phyloP scores from a whole-genome alignment of 1,284 basidiomycete genomes.

The Trametes versicolor region DNA sequence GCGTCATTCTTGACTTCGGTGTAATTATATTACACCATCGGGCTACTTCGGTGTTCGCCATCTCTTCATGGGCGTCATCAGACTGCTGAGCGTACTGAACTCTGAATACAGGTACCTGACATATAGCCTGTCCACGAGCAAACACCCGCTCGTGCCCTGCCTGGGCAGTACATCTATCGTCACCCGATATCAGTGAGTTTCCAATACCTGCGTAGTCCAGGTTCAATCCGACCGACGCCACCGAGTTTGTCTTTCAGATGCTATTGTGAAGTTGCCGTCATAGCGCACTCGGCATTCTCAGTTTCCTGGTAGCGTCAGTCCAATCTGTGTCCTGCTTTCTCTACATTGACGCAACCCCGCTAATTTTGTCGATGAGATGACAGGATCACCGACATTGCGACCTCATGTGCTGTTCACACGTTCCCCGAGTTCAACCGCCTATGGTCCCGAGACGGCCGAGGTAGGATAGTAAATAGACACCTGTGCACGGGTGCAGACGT shows the following conservation, averaged over 20 bases:
- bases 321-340: neutral
- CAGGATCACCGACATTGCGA: neutral
- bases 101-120: neutral
- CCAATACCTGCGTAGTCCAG: neutral
- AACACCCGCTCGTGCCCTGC: neutral
- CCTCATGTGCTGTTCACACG: neutral
- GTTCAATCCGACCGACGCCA: too few species aligned
- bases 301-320: neutral
- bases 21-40: too few species aligned
- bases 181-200: neutral
- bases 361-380: neutral
- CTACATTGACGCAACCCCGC: neutral
- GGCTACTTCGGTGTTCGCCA: too few species aligned
- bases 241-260: too few species aligned
- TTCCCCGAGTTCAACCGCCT: neutral
- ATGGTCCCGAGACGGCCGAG: neutral
- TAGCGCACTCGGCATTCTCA: neutral
- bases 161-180: neutral
- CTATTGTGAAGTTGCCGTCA: too few species aligned
- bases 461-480: neutral
- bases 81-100: neutral
- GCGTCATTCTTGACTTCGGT: too few species aligned
- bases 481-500: neutral
- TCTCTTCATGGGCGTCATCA: neutral
- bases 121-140: neutral